Conservation (phyloP, 2,329 filamentous ascomycete species). For the Botrytis sinoallii region DNA sequence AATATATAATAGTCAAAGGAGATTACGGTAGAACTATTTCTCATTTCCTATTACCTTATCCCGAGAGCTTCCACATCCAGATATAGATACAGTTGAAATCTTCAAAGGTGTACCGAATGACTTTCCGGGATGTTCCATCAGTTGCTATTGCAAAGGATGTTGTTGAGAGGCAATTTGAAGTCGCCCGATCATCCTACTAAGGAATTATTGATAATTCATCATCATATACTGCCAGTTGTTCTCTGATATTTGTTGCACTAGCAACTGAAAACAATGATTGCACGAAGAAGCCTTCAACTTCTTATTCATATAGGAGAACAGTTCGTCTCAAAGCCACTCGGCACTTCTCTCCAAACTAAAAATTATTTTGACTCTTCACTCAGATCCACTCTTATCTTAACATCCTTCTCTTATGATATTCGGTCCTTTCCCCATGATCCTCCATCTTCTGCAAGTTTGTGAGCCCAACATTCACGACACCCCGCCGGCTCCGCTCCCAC, state of each 20-base stretch:
- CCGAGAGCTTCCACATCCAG: background rate
- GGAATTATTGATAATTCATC: background rate
- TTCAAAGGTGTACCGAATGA: background rate
- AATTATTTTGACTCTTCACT: background rate
- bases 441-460: background rate
- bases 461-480: background rate
- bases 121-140: background rate
- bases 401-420: background rate
- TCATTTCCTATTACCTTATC: background rate
- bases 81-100: background rate
- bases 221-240: background rate
- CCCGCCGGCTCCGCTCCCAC: background rate
- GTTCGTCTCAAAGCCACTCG: background rate
- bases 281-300: background rate
- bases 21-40: background rate
- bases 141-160: background rate
- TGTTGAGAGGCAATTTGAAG: background rate
- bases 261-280: background rate
- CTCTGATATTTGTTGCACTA: background rate
- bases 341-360: background rate
- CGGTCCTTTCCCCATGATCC: slow-evolving; percentile 9
- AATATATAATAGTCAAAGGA: background rate
- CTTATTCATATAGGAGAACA: background rate
- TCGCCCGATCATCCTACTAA: background rate
- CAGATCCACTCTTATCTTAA: background rate